A percentile compares a stretch with the other conserved stretches of the same genome.
Evolutionary conservation across 768 basidiomycete species (phyloP).

Genomic region (Panellus pusillus): DNA sequence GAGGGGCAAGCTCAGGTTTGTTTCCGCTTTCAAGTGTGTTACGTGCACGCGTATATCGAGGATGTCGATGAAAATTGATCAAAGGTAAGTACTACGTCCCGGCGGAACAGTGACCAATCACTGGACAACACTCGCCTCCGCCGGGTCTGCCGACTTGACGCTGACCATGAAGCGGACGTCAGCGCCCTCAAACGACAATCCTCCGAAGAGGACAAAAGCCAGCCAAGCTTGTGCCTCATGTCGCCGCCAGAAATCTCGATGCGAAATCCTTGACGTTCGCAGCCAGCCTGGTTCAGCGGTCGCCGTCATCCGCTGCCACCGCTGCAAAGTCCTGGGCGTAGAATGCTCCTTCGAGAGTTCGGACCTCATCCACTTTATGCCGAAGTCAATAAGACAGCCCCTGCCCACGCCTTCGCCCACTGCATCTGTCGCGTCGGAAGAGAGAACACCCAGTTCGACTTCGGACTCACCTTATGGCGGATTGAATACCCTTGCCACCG

Average conservation of each 20-base stretch:
- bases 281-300: background rate
- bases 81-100: too few species aligned
- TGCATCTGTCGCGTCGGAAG: background rate
- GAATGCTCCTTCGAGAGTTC: constrained; percentile 47
- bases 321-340: constrained; percentile 48
- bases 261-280: constrained; percentile 44
- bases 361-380: constrained; percentile 26
- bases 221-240: constrained; percentile 47
- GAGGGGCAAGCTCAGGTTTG: too few species aligned
- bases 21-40: too few species aligned
- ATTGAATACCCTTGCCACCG: constrained; percentile 13
- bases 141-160: too few species aligned
- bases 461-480: constrained; percentile 1
- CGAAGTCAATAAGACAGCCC: constrained; percentile 6
- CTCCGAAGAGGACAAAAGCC: constrained; percentile 41
- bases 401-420: background rate
- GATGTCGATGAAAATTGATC: too few species aligned
- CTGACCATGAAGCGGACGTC: constrained; percentile 19
- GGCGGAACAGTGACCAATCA: too few species aligned
- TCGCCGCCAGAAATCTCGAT: constrained; percentile 49
- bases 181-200: constrained; percentile 1
- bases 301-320: constrained; percentile 40
- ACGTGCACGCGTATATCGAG: too few species aligned
- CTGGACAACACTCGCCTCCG: too few species aligned
- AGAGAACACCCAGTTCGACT: background rate